Evolutionary conservation across 2,329 filamentous ascomycete genomes (phyloP).

Genomic region (Blastomyces gilchristii): DNA sequence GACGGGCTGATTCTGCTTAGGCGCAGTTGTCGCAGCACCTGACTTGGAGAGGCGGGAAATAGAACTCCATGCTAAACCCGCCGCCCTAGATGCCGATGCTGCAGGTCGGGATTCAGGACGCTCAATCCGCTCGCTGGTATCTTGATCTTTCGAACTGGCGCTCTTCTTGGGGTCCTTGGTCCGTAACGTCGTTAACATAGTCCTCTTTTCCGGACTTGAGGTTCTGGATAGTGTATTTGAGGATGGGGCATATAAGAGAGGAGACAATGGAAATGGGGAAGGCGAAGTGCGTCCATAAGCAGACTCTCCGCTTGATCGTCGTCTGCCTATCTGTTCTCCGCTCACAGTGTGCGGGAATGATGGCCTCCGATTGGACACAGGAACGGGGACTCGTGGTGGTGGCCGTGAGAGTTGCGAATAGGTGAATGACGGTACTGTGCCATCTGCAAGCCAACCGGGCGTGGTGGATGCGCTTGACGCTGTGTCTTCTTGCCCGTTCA

Average conservation of each 20-base stretch:
- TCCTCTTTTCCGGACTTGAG: conserved; percentile 53
- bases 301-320: not conserved
- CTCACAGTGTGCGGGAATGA: conserved; percentile 7
- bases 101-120: conserved; percentile 7
- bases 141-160: not conserved
- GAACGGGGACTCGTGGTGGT: conserved; percentile 38
- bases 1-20: not conserved
- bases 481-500: conserved; percentile 25
- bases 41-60: conserved; percentile 20
- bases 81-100: conserved; percentile 49
- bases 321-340: too few relatives aligned
- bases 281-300: not conserved
- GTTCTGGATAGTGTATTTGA: conserved; percentile 41
- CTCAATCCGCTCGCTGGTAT: not conserved
- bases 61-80: conserved; percentile 51
- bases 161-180: conserved; percentile 37
- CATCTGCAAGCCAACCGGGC: conserved; percentile 61
- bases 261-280: conserved; percentile 22
- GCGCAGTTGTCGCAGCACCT: not conserved
- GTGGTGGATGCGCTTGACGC: conserved; percentile 17
- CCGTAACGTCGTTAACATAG: conserved; percentile 48
- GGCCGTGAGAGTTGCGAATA: conserved; percentile 76
- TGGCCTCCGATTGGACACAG: conserved; percentile 39
- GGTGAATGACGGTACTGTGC: conserved; percentile 68
- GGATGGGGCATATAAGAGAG: conserved; percentile 23